phyloP scores from a whole-genome alignment of 1,284 basidiomycete species.

The Ganoderma leucocontextum region DNA sequence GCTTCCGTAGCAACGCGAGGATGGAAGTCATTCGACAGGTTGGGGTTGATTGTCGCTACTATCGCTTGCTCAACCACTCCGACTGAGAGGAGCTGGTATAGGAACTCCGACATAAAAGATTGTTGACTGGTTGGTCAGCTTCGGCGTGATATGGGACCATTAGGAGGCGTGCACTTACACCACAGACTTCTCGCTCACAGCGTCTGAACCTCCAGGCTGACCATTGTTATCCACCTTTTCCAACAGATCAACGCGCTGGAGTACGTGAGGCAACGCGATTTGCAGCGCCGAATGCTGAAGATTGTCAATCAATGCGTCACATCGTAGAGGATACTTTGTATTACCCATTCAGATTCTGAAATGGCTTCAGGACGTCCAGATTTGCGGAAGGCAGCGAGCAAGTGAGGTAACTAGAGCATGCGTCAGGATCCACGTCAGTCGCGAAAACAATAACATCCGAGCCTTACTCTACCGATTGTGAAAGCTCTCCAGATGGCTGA shows the following conservation, averaged over 20 bases:
- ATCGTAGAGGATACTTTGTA: constrained; percentile 1
- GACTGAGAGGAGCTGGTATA: constrained; percentile 62
- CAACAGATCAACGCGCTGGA: constrained; percentile 60
- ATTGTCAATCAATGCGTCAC: constrained; percentile 22
- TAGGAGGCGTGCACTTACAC: constrained; percentile 20
- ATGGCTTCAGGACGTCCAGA: constrained; percentile 59
- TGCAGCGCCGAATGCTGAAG: constrained; percentile 64
- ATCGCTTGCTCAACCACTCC: constrained; percentile 64
- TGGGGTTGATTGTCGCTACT: constrained; percentile 58
- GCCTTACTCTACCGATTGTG: constrained; percentile 69
- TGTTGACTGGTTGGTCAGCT: constrained; percentile 43
- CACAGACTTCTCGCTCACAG: constrained; percentile 34
- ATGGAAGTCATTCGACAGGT: constrained; percentile 55
- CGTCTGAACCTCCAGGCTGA: constrained; percentile 22
- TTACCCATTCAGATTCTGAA: constrained; percentile 64
- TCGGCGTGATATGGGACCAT: neutral
- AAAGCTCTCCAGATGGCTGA: constrained; percentile 72
- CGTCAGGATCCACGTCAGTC: neutral
- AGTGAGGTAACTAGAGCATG: constrained; percentile 60
- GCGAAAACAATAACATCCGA: neutral
- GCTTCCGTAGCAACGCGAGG: constrained; percentile 63
- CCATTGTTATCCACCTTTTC: constrained; percentile 38
- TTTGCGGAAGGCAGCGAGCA: constrained; percentile 63
- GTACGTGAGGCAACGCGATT: constrained; percentile 56
- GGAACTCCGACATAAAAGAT: constrained; percentile 63